Evolutionary conservation across 108 stramenopile genomes (phyloP), one percentile per base, ranked within the genome.

Genomic region (Cyclotella baltica): DNA sequence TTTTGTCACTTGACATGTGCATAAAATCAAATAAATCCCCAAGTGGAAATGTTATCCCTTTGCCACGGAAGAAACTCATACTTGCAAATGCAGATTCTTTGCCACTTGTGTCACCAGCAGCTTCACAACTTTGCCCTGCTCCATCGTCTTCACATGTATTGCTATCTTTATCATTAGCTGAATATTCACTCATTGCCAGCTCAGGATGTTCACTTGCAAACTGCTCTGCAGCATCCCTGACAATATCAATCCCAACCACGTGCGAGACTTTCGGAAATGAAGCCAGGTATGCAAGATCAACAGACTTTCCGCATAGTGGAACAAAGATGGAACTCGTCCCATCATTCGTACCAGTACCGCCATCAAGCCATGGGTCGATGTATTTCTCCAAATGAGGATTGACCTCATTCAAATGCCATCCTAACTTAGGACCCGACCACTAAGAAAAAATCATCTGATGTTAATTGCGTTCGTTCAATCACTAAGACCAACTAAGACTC

Each of bases 241-340:
- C 77, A 6, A 92, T 91, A 70, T 95, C 94, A 30, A 93, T 83
- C 28, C 94, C 94, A 11, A 92, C 89, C 29, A 93, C 88, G 43
- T 75, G 64, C 0, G 57, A 72, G 25, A 87, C 82, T 30, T 55
- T 62, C 18, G 73, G 55, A 61, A 84, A 65, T 1, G 50, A 62
- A 11, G 92, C 85, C 25, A 95, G 76, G 67, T 75, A 90, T 4
- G 89, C 87, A 86, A 95, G 83, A 59, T 95, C 94, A 16, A 93
- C 79, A 40, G 94, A 86, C 80, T 95, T 95, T 51, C 94, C 94
- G 72, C 94, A 95, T 19, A 95, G 83, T n/a, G 94, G 94, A 29
- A 95, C 89, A 59, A 95, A 89, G 35, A 92, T 65, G 48, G 76
- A 66, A 38, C 31, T 46, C 19, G 20, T 67, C 20, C 16, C 43